A percentile compares a stretch with the other conserved stretches of the same genome.
Evolutionary conservation across 345 rosid species (phyloP).

Genomic region (Sisymbrium irio): DNA sequence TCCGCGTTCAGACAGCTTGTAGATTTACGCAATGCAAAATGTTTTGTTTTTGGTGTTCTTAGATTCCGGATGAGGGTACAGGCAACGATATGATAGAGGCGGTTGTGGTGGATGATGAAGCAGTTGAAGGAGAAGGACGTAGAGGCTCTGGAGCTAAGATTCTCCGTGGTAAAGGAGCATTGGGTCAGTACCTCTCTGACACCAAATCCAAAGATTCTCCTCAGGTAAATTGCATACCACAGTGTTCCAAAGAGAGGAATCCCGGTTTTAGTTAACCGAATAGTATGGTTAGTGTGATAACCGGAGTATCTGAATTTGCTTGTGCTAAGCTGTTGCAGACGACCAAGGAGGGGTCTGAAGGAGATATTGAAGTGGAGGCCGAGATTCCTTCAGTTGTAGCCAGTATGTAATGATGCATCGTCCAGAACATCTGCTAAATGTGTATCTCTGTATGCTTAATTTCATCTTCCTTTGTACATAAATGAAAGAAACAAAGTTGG

Average conservation of each 20-base stretch:
- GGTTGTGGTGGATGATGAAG: slow-evolving; percentile 83
- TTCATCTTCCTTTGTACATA: slow-evolving; percentile 50
- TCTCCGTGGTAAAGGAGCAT: slow-evolving; percentile 79
- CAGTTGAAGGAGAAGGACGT: slow-evolving; percentile 57
- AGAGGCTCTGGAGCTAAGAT: slow-evolving; percentile 71
- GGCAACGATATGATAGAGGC: slow-evolving; percentile 79
- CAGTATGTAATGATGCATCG: slow-evolving; percentile 56
- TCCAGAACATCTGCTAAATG: slow-evolving; percentile 16
- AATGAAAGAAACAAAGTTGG: slow-evolving; percentile 25
- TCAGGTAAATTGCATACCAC: slow-evolving; percentile 12
- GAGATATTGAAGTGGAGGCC: slow-evolving; percentile 66
- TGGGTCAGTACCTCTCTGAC: slow-evolving; percentile 60
- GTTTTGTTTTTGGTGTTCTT: neutral
- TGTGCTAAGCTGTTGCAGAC: slow-evolving; percentile 42
- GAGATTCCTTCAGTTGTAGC: slow-evolving; percentile 84
- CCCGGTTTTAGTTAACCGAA: neutral
- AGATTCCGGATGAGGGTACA: slow-evolving; percentile 83
- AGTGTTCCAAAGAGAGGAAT: neutral
- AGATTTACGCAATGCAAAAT: neutral
- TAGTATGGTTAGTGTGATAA: neutral
- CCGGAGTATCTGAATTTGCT: neutral
- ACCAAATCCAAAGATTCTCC: slow-evolving; percentile 41
- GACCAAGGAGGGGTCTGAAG: slow-evolving; percentile 45
- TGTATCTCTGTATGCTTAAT: slow-evolving; percentile 41
- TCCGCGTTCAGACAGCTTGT: neutral